These are phyloP conservation scores for Gamarada debralockiae DNA, from an alignment of 495 filamentous ascomycete genomes.

Conservation along the genomic window DNA sequence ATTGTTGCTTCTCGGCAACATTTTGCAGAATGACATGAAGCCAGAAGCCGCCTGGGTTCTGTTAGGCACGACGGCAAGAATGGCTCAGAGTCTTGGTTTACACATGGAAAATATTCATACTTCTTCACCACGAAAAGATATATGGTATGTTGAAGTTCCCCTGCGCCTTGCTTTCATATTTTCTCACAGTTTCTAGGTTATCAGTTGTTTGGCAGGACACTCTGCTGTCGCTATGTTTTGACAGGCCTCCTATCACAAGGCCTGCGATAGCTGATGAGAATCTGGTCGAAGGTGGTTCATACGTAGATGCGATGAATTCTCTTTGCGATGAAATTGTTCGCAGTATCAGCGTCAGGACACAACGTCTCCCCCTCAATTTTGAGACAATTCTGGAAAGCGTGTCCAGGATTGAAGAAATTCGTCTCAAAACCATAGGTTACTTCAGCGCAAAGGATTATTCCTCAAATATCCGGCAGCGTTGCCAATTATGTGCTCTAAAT, in stretches of 20 bases:
- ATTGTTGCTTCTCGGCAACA: slow-evolving; percentile 44
- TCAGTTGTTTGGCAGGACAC: slow-evolving; percentile 44
- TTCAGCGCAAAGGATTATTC: slow-evolving; percentile 38
- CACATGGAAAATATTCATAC: slow-evolving; percentile 26
- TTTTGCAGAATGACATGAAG: slow-evolving; percentile 54
- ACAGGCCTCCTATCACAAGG: slow-evolving; percentile 34
- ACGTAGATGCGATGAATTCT: neutral
- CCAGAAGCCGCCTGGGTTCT: slow-evolving; percentile 52
- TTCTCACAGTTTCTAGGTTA: slow-evolving; percentile 15
- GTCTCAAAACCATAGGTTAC: slow-evolving; percentile 33
- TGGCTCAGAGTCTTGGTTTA: slow-evolving; percentile 48
- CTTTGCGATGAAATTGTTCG: neutral
- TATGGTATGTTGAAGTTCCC: neutral
- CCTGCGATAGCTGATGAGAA: slow-evolving; percentile 8
- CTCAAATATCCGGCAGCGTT: slow-evolving; percentile 44
- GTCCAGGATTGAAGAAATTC: slow-evolving; percentile 34
- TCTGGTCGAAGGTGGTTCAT: neutral
- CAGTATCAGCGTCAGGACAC: neutral
- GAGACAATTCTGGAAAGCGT: neutral
- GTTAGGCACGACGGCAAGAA: slow-evolving; percentile 44
- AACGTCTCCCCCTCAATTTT: neutral
- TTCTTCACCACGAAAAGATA: slow-evolving; percentile 27
- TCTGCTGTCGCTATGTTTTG: slow-evolving; percentile 47
- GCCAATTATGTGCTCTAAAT: slow-evolving; percentile 45
- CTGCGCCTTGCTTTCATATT: slow-evolving; percentile 34